phyloP scores from a whole-genome alignment of 148 eudicot genomes.

The Amaranthus palmeri region DNA sequence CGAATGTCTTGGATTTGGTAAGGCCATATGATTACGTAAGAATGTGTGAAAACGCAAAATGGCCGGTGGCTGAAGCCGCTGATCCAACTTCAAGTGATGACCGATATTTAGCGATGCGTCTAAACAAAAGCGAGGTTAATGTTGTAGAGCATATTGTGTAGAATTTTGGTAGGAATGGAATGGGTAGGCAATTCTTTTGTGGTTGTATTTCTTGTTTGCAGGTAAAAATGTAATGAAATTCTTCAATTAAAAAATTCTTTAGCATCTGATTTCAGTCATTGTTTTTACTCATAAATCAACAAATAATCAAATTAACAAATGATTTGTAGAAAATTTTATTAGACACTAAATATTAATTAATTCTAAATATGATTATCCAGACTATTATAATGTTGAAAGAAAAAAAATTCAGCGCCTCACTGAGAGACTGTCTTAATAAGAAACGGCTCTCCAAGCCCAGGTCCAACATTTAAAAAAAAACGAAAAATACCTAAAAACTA shows the following conservation, averaged over 20 bases:
- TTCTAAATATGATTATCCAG: no score
- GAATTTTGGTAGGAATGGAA: constrained; percentile 24
- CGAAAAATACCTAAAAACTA: no score
- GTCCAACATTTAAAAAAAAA: no score
- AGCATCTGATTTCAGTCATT: not conserved
- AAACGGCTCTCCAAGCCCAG: no score
- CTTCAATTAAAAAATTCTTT: constrained; percentile 7
- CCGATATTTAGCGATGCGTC: constrained; percentile 2
- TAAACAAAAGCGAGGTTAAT: not conserved
- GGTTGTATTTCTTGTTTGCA: constrained; percentile 2
- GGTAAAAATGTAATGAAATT: constrained; percentile 22
- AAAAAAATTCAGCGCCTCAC: no score
- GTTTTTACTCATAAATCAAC: not conserved
- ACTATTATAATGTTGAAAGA: no score
- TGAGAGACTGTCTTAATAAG: no score
- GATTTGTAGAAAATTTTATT: no score
- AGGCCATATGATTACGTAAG: constrained; percentile 11
- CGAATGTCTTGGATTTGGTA: constrained; percentile 2
- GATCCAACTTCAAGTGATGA: not conserved
- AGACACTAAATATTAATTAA: no score
- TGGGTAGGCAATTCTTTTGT: constrained; percentile 4
- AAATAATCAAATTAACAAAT: no score
- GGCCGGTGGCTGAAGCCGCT: not conserved
- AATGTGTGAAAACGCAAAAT: constrained; percentile 1
- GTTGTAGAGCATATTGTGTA: constrained; percentile 26